A percentile compares a stretch with the other conserved stretches of the same genome.
Conservation (phyloP, 2,329 filamentous ascomycete species). For the Grosmannia penicillata region DNA sequence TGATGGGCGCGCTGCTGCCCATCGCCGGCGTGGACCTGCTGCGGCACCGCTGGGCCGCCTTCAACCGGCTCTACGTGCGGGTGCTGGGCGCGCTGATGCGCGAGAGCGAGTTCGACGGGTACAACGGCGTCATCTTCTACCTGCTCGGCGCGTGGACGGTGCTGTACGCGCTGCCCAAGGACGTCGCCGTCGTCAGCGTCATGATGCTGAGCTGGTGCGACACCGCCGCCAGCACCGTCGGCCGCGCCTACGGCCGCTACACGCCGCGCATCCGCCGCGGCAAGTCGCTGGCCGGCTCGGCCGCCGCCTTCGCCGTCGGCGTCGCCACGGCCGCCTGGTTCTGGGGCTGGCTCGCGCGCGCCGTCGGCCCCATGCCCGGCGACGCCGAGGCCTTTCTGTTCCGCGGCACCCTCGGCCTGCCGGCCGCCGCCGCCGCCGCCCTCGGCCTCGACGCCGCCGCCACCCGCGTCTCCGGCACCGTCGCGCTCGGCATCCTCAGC, state of each 20-base stretch:
- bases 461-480: slow-evolving; percentile 49
- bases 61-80: slow-evolving; percentile 81
- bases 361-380: slow-evolving; percentile 48
- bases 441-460: slow-evolving; percentile 46
- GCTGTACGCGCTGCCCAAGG: slow-evolving; percentile 79
- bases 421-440: slow-evolving; percentile 37
- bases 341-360: slow-evolving; percentile 73
- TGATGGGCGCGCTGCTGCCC: slow-evolving; percentile 68
- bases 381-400: slow-evolving; percentile 66
- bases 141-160: slow-evolving; percentile 80
- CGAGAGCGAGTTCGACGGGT: slow-evolving; percentile 84
- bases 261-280: slow-evolving; percentile 73
- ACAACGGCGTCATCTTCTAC: slow-evolving; percentile 96
- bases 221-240: slow-evolving; percentile 89
- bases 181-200: slow-evolving; percentile 78
- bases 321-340: slow-evolving; percentile 72
- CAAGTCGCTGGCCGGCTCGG: slow-evolving; percentile 81
- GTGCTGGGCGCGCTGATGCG: slow-evolving; percentile 85
- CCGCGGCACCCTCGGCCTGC: slow-evolving; percentile 59
- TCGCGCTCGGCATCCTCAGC: slow-evolving; percentile 69
- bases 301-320: slow-evolving; percentile 72
- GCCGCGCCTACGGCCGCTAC: slow-evolving; percentile 75
- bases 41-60: slow-evolving; percentile 63
- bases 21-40: slow-evolving; percentile 71
- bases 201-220: slow-evolving; percentile 95